These are phyloP conservation scores for Leishmania mexicana DNA, from an alignment of 208 protist genomes.

Conservation along the genomic window DNA sequence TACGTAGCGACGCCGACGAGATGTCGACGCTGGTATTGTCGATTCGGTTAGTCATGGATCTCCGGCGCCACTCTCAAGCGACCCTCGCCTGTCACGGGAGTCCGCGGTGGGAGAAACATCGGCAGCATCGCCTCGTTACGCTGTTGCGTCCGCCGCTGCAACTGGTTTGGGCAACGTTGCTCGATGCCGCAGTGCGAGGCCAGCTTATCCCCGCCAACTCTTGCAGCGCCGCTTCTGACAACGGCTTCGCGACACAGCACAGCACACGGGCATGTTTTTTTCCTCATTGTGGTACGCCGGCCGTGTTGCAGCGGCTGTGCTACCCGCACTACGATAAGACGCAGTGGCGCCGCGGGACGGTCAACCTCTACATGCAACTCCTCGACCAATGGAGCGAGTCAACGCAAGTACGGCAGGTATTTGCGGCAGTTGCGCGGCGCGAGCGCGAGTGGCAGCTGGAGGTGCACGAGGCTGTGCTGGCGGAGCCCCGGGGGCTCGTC, in stretches of 20 bases:
- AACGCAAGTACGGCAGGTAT: slow-evolving; percentile 49
- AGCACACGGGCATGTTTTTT: background rate
- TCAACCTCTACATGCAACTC: slow-evolving; percentile 52
- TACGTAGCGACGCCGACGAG: background rate
- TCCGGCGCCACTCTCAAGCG: slow-evolving; percentile 3
- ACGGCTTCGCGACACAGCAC: background rate
- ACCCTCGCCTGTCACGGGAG: background rate
- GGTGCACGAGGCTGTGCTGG: slow-evolving; percentile 17
- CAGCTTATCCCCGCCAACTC: background rate
- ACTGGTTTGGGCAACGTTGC: slow-evolving; percentile 16
- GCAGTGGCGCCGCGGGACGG: slow-evolving; percentile 42
- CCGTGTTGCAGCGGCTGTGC: slow-evolving; percentile 19
- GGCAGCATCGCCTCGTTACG: background rate
- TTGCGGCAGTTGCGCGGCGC: slow-evolving; percentile 30
- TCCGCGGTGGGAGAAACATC: background rate
- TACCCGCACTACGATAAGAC: slow-evolving; percentile 31
- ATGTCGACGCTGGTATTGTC: slow-evolving; percentile 5
- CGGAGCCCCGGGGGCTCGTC: background rate
- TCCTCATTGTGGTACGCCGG: background rate
- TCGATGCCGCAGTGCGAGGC: slow-evolving; percentile 17
- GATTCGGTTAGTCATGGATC: slow-evolving; percentile 8
- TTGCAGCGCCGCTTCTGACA: too few species aligned
- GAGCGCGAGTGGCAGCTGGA: slow-evolving; percentile 25
- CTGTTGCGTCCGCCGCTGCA: slow-evolving; percentile 5
- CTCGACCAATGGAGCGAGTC: slow-evolving; percentile 55